phyloP scores from a whole-genome alignment of 108 stramenopile species.

The Nitzschia putrida region DNA sequence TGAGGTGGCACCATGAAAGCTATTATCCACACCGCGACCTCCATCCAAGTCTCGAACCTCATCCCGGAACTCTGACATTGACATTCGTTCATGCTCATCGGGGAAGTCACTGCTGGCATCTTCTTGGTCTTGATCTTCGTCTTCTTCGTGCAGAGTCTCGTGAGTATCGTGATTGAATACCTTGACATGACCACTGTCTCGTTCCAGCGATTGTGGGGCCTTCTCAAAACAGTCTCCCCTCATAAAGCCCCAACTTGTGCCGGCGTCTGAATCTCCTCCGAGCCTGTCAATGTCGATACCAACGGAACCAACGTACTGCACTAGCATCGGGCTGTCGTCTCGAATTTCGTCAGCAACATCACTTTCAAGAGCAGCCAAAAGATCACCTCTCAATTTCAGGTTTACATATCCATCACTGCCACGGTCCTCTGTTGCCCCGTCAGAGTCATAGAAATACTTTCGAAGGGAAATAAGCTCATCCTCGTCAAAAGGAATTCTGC shows the following conservation, averaged over 20 bases:
- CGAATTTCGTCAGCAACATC: slow-evolving; percentile 80
- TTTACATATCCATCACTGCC: slow-evolving; percentile 76
- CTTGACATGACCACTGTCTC: background rate
- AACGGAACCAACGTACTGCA: slow-evolving; percentile 44
- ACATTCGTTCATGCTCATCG: background rate
- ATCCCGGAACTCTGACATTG: background rate
- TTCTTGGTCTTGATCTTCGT: slow-evolving; percentile 33
- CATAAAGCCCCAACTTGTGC: slow-evolving; percentile 36
- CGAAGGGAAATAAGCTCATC: slow-evolving; percentile 78
- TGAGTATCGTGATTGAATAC: background rate
- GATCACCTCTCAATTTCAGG: slow-evolving; percentile 78
- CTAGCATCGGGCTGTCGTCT: slow-evolving; percentile 56
- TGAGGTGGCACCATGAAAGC: slow-evolving; percentile 3
- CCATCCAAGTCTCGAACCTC: background rate
- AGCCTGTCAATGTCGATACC: slow-evolving; percentile 65
- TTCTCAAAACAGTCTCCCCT: slow-evolving; percentile 25
- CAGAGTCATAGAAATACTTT: slow-evolving; percentile 81
- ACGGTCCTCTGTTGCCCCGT: slow-evolving; percentile 62
- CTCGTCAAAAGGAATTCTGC: slow-evolving; percentile 88
- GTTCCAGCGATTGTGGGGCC: slow-evolving; percentile 19
- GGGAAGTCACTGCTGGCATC: slow-evolving; percentile 3
- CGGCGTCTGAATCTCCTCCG: background rate
- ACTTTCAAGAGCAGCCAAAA: slow-evolving; percentile 82
- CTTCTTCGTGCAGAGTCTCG: slow-evolving; percentile 15
- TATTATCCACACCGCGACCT: background rate